phyloP scores from a whole-genome alignment of 2,329 filamentous ascomycete genomes.

The Ceratocystiopsis sp. region DNA sequence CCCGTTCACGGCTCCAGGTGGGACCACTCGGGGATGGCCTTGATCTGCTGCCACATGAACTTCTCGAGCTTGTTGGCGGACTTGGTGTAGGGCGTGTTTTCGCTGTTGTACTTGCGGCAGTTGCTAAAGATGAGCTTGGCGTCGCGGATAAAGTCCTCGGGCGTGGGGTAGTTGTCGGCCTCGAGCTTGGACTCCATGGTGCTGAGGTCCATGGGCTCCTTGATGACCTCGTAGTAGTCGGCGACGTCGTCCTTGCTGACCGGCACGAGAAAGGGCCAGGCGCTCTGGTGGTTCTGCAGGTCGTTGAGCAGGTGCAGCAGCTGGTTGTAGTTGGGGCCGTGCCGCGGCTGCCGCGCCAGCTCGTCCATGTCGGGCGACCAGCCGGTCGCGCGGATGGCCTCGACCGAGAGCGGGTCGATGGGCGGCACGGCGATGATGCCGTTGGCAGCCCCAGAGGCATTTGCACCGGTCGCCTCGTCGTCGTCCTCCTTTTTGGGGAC shows the following conservation, averaged over 20 bases:
- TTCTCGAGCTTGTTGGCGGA: slow-evolving; percentile 84
- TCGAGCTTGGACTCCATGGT: slow-evolving; percentile 96
- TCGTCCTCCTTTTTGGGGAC: too few species aligned
- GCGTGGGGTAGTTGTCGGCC: slow-evolving; percentile 76
- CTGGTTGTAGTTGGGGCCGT: slow-evolving; percentile 91
- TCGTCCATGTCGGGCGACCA: slow-evolving; percentile 99
- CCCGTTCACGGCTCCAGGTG: slow-evolving; percentile 30
- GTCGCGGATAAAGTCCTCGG: slow-evolving; percentile 84
- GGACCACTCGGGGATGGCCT: slow-evolving; percentile 85
- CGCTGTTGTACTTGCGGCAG: slow-evolving; percentile 90
- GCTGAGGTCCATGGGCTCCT: slow-evolving; percentile 87
- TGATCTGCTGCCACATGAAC: slow-evolving; percentile 89
- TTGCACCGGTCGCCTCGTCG: too few species aligned
- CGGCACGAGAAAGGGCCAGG: slow-evolving; percentile 88
- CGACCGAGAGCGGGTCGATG: slow-evolving; percentile 75
- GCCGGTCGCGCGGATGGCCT: slow-evolving; percentile 77
- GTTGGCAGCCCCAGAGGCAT: not conserved
- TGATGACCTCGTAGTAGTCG: slow-evolving; percentile 99
- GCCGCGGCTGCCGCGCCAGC: slow-evolving; percentile 80
- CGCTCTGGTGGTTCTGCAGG: slow-evolving; percentile 80
- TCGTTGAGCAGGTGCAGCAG: slow-evolving; percentile 86
- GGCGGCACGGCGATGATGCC: slow-evolving; percentile 25
- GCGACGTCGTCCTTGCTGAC: slow-evolving; percentile 92
- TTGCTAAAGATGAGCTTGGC: slow-evolving; percentile 85
- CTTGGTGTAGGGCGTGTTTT: slow-evolving; percentile 88